A percentile compares a stretch with the other conserved stretches of the same genome.
phyloP scores from a whole-genome alignment of 1,139 yeast species.

The Scheffersomyces illinoinensis region DNA sequence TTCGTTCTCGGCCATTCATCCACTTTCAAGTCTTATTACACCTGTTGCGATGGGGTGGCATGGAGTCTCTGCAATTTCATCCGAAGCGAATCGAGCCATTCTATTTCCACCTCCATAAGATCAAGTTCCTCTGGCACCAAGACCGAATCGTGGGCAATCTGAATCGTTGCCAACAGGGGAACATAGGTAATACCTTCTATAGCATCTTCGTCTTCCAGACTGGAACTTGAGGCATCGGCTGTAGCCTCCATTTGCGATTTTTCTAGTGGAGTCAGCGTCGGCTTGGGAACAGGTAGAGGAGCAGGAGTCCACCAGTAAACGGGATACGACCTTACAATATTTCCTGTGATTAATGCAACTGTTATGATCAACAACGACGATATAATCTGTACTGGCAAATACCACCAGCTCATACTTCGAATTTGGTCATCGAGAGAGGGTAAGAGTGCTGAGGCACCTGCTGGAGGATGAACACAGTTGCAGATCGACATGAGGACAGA shows the following conservation, averaged over 20 bases:
- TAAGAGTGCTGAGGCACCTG: conserved; percentile 69
- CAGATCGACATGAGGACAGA: conserved; percentile 58
- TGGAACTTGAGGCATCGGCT: not conserved
- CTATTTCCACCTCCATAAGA: conserved; percentile 27
- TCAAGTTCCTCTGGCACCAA: conserved; percentile 24
- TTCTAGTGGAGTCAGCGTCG: not conserved
- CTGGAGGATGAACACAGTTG: conserved; percentile 71
- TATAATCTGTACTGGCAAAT: conserved; percentile 57
- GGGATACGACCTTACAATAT: conserved; percentile 57
- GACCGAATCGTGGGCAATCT: conserved; percentile 19
- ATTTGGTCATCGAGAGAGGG: conserved; percentile 53
- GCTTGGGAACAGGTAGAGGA: conserved; percentile 3
- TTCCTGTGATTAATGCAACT: conserved; percentile 59
- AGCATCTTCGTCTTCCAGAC: conserved; percentile 1
- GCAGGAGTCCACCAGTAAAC: conserved; percentile 63
- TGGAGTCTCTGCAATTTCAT: conserved; percentile 6
- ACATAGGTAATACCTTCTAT: conserved; percentile 9
- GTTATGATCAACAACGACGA: conserved; percentile 50
- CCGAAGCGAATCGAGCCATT: conserved; percentile 27
- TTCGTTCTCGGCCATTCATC: not conserved
- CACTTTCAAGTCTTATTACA: not conserved
- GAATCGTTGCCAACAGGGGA: conserved; percentile 13
- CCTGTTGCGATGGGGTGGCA: not conserved
- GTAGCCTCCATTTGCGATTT: not conserved
- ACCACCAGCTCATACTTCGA: conserved; percentile 66